Conservation (phyloP, 2,329 filamentous ascomycete species). For the Calonectria multiphialidica region DNA sequence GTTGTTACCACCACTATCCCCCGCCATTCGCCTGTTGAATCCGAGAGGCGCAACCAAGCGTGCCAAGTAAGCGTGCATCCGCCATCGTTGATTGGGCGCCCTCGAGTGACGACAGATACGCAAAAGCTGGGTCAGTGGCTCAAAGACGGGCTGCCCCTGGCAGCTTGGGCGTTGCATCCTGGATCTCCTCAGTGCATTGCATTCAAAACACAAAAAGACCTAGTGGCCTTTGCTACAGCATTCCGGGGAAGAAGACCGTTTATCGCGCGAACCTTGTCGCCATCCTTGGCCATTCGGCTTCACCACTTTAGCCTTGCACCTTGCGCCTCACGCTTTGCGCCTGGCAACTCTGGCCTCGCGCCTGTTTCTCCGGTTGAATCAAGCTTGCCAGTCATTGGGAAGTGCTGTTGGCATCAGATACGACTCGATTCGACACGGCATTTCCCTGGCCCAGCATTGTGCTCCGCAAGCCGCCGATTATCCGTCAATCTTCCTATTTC, state of each 20-base stretch:
- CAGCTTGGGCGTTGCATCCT: constrained; percentile 22
- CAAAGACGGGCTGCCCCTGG: constrained; percentile 24
- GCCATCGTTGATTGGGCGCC: constrained; percentile 22
- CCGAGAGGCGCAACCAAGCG: constrained; percentile 11
- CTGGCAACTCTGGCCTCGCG: constrained; percentile 2
- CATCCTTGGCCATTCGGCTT: not conserved
- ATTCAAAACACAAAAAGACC: not conserved
- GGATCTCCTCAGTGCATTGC: constrained; percentile 18
- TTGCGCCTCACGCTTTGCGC: not conserved
- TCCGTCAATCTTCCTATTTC: not conserved
- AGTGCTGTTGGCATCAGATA: not conserved
- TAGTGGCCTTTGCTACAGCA: not conserved
- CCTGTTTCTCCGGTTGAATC: not conserved
- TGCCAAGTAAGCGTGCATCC: constrained; percentile 20
- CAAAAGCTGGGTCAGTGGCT: constrained; percentile 25
- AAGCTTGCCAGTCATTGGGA: constrained; percentile 6
- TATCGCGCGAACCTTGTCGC: constrained; percentile 6
- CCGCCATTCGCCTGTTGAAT: constrained; percentile 1
- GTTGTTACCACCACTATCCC: not conserved
- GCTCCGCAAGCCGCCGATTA: not conserved
- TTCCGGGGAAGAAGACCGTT: not conserved
- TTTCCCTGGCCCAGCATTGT: not conserved
- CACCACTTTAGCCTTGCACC: not conserved
- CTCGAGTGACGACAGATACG: constrained; percentile 14
- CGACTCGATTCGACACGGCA: not conserved